Evolutionary conservation across 2,329 filamentous ascomycete genomes (phyloP).

Genomic region (Paracamarosporium sp.): DNA sequence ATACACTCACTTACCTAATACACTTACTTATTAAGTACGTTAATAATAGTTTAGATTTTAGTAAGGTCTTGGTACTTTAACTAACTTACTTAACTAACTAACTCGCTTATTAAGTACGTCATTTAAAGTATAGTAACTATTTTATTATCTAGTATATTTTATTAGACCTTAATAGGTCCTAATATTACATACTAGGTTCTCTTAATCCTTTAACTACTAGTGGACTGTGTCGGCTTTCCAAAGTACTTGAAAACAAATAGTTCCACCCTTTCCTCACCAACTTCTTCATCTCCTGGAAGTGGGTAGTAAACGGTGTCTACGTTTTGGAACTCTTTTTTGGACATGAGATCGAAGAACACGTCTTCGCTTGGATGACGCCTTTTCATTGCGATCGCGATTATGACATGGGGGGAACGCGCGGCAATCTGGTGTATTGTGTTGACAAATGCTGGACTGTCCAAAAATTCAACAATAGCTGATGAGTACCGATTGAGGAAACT

Average conservation of each 20-base stretch:
- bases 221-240: no score
- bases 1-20: no score
- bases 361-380: constrained; percentile 70
- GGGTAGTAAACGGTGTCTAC: constrained; percentile 17
- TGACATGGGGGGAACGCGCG: constrained; percentile 54
- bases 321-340: constrained; percentile 31
- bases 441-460: constrained; percentile 65
- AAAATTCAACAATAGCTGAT: not conserved
- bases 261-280: constrained; percentile 33
- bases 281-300: constrained; percentile 35
- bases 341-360: constrained; percentile 67
- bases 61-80: no score
- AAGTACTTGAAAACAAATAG: constrained; percentile 26
- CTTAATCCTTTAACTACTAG: no score
- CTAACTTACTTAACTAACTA: no score
- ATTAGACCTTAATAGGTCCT: no score
- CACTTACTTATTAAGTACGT: no score
- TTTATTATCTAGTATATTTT: no score
- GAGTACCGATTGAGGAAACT: not conserved
- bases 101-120: no score
- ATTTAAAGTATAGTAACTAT: no score
- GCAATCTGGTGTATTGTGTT: constrained; percentile 60
- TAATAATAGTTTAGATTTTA: no score
- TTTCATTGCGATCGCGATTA: constrained; percentile 70
- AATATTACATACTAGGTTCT: no score